Evolutionary conservation across 192 early-diverging fungal species (phyloP), one percentile per base, ranked within the genome.

Genomic region (Coemansia sp.): DNA sequence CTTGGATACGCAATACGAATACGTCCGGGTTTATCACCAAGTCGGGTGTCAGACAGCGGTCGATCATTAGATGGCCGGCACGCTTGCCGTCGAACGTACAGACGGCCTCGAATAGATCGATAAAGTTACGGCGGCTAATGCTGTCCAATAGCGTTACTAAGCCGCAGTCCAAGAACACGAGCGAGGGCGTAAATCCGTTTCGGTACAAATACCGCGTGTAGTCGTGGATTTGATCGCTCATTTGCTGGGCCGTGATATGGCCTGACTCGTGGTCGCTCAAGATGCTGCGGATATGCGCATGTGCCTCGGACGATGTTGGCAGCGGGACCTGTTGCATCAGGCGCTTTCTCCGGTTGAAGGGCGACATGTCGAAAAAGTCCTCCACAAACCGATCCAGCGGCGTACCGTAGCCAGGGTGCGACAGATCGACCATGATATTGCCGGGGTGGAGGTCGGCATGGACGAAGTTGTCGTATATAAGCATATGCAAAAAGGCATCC

Each of bases 391-490:
- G 78, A 67, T 73, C 87, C 70, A 89, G 77, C 46, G 64, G 86
- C 31, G 78, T 82, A 57, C 82, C 83, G 23, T 80, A 78, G 23
- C 82, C 78, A 3, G 90, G 90, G 70, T 87, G 89, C 45, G 80
- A 84, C 67, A 97, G 94, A 11, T 88, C 88, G 1, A 98, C 86
- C 70, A 94, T 76, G 50, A 97, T 96, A 69, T 98, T 98, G 37
- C 94, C 96, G 17, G 95, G 95, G 61, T 98, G 96, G 63, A 97
- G 67, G 75, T 97, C 96, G 5, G 94, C 91, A 70, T 98, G 96
- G 25, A 94, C 88, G 85, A 97, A 95, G 75, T 98, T 98, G 79
- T 95, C 93, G 50, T 93, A 82, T 36, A 96, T 92, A 0, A 98
- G 86, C 96, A 98, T 98, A 37, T 91, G 86, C 84, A 94, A 74